Conservation (phyloP, 1,284 basidiomycete genomes). For the Melanopsichium pennsylvanicum region DNA sequence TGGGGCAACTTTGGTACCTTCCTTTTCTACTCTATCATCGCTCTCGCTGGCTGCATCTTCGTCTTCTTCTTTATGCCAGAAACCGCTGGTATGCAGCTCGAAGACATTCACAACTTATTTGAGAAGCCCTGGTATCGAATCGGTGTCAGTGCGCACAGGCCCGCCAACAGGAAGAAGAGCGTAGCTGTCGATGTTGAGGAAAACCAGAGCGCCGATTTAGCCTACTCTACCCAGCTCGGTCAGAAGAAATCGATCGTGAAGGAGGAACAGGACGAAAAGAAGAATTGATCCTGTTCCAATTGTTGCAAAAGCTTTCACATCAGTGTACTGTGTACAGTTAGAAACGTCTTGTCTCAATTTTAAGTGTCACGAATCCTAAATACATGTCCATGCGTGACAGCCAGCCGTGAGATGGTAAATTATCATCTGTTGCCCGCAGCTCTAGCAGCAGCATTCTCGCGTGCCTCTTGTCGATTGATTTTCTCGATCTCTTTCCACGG, state of each 20-base stretch:
- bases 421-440: constrained; percentile 3
- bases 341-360: no score
- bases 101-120: constrained; percentile 48
- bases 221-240: constrained; percentile 7
- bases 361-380: no score
- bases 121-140: constrained; percentile 49
- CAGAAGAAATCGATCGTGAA: constrained; percentile 30
- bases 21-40: constrained; percentile 48
- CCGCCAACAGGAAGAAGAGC: constrained; percentile 10
- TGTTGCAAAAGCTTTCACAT: no score
- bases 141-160: constrained; percentile 39
- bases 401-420: no score
- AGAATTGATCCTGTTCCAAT: no score
- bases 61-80: constrained; percentile 54
- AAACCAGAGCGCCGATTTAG: constrained; percentile 16
- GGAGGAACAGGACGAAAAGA: constrained; percentile 29
- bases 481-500: constrained; percentile 41
- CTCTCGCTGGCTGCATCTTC: constrained; percentile 30
- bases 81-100: constrained; percentile 41
- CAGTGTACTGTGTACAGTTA: no score
- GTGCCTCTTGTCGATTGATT: constrained; percentile 24
- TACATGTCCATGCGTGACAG: no score
- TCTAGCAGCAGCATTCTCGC: constrained; percentile 6
- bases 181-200: constrained; percentile 8
- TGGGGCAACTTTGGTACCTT: constrained; percentile 44